Evolutionary conservation across 164 flowering plant species (phyloP), one percentile per base, ranked within the genome.

Genomic region (Tetrastigma voinierianum): DNA sequence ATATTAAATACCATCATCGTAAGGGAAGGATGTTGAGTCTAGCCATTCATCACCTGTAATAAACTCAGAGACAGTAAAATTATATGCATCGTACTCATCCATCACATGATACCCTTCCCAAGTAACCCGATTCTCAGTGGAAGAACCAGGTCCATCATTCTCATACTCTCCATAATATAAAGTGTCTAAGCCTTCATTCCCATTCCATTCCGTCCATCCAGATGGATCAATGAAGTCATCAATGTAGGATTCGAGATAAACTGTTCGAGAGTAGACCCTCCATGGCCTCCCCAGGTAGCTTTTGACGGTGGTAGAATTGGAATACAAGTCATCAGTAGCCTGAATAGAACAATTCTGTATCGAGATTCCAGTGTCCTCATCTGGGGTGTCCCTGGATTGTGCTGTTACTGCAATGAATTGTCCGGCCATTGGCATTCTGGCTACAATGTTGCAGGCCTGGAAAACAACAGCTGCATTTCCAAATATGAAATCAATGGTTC

Each of bases 231-330:
- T 84, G 21, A 85, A 79, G 7, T 69, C 82, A 21, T 82, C 96
- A n/a, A 92, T 78, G 76, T 82, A 91, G 2, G 94, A 85, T 63
- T 84, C 85, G 0, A 91, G 48, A 44, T 62, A 67, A 2, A 90
- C 98, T 0, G 94, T 82, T 46, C 81, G 74, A 0, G 98, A 79
- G 60, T 76, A 91, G 6, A 51, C 65, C 69, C 67, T 75, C 98
- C 97, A 93, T 2, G 98, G 98, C 73, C 97, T 76, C 1, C 98
- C 98, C 0, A 93, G 76, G 59, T 81, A 93, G 69, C 87, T 88
- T 66, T 79, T 83, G 2, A 86, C 78, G 1, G 1, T 20, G 23
- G 43, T 44, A 0, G 65, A 67, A 56, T 73, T 82, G 1, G 70
- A 32, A 20, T 76, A 66, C 61, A 93, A 64, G 0, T 88, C 96